Conservation (phyloP, 768 basidiomycete species). For the Goffeauzyma gilvescens region DNA sequence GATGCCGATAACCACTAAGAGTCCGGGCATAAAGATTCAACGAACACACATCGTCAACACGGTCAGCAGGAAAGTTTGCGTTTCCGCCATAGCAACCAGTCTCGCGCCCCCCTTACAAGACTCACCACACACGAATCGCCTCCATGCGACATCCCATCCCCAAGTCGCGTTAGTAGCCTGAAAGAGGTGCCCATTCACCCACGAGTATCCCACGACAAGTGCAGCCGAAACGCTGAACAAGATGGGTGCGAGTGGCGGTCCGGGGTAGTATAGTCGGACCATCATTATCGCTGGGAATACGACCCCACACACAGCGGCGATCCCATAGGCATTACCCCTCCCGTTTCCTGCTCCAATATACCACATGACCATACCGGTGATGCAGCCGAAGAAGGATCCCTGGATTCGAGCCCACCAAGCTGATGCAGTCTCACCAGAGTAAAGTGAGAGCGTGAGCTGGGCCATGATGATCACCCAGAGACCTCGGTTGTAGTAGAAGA, state of each 20-base stretch:
- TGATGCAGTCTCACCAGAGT: conserved; percentile 24
- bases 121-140: conserved; percentile 25
- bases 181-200: conserved; percentile 37
- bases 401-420: conserved; percentile 21
- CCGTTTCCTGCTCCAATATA: conserved; percentile 45
- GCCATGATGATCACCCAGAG: conserved; percentile 9
- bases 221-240: conserved; percentile 25
- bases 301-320: conserved; percentile 49
- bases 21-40: no score
- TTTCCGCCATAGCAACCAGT: no score
- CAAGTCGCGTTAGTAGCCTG: conserved; percentile 21
- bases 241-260: conserved; percentile 50
- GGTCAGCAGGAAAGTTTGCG: no score
- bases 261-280: conserved; percentile 54
- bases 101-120: no score
- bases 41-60: no score
- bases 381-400: conserved; percentile 25
- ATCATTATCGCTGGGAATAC: conserved; percentile 57
- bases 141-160: conserved; percentile 45
- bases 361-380: conserved; percentile 25
- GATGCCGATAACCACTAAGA: conserved; percentile 52
- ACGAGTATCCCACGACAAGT: conserved; percentile 20
- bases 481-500: conserved; percentile 25
- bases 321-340: conserved; percentile 46
- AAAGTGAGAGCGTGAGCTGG: conserved; percentile 18